Conservation (phyloP, 139 green algal species). For the Diplosphaera chodatii region DNA sequence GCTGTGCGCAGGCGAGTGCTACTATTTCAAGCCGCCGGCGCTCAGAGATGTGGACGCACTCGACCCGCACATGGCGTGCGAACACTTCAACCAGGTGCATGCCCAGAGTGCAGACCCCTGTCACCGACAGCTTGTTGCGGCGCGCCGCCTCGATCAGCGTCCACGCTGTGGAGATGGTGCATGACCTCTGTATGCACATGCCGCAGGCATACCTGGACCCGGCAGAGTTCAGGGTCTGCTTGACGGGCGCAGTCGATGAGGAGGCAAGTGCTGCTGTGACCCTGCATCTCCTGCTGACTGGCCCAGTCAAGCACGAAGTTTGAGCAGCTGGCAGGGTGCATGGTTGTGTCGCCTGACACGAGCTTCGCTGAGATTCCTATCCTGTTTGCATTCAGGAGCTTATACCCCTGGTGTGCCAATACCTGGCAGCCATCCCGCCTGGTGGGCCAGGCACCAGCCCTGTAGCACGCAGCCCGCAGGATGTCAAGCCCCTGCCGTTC, state of each 20-base stretch:
- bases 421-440: conserved; percentile 58
- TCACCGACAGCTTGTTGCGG: too few relatives aligned
- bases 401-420: conserved; percentile 44
- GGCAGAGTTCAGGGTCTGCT: conserved; percentile 63
- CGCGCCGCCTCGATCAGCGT: too few relatives aligned
- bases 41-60: conserved; percentile 43
- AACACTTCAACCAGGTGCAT: conserved; percentile 43
- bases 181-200: too few relatives aligned
- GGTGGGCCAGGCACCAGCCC: neutral
- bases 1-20: conserved; percentile 32
- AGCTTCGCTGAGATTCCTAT: too few relatives aligned
- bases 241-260: conserved; percentile 38
- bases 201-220: conserved; percentile 18
- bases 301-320: too few relatives aligned
- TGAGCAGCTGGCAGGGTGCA: too few relatives aligned
- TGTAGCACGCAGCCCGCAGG: conserved; percentile 2
- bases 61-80: conserved; percentile 38
- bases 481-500: conserved; percentile 59
- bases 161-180: too few relatives aligned
- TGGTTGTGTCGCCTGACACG: too few relatives aligned
- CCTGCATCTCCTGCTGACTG: too few relatives aligned
- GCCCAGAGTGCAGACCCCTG: too few relatives aligned
- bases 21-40: conserved; percentile 63
- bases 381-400: conserved; percentile 22
- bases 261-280: too few relatives aligned